phyloP scores from a whole-genome alignment of 2,329 filamentous ascomycete genomes.

The Fusarium pilosicola region DNA sequence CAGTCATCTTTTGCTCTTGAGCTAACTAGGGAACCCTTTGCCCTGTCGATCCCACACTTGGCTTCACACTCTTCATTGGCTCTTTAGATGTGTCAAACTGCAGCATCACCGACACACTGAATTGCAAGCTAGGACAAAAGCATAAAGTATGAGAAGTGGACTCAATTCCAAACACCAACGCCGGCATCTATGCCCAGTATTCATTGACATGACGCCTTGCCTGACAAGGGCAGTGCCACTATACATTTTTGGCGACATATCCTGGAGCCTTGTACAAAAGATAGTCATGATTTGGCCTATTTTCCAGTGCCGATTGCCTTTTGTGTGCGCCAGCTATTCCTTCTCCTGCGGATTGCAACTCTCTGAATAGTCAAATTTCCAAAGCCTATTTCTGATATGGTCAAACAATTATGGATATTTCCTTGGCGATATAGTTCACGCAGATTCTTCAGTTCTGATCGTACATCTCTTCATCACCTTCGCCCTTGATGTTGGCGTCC shows the following conservation, averaged over 20 bases:
- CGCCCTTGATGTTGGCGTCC: slow-evolving; percentile 70
- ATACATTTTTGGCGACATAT: background rate
- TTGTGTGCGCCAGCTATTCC: background rate
- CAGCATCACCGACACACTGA: background rate
- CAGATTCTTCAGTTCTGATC: slow-evolving; percentile 38
- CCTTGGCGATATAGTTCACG: background rate
- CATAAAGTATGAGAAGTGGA: background rate
- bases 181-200: slow-evolving; percentile 10
- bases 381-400: background rate
- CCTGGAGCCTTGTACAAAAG: background rate
- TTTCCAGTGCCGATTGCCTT: background rate
- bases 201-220: background rate
- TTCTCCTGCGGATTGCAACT: slow-evolving; percentile 5
- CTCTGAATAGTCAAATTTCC: background rate
- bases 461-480: slow-evolving; percentile 62
- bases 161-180: slow-evolving; percentile 26
- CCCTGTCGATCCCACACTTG: slow-evolving; percentile 8
- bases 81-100: background rate
- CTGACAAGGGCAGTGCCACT: background rate
- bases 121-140: background rate
- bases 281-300: background rate
- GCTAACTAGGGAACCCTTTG: background rate
- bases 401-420: background rate
- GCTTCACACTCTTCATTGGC: background rate
- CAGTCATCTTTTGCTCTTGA: background rate